A percentile compares a stretch with the other conserved stretches of the same genome.
Conservation (phyloP, 2,329 filamentous ascomycete species). For the Xylariales sp. region DNA sequence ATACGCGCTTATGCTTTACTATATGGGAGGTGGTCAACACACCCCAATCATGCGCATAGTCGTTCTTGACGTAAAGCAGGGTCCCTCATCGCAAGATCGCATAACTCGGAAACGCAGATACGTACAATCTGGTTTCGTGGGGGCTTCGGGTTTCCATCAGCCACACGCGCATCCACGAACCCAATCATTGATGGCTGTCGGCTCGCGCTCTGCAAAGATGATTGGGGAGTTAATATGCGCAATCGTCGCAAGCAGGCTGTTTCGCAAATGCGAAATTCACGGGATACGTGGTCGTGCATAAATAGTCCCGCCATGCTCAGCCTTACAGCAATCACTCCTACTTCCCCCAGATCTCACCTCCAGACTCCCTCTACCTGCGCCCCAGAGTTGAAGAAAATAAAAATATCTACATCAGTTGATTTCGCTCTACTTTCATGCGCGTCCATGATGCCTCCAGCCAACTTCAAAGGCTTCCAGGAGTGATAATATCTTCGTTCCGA, state of each 20-base stretch:
- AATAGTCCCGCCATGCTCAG: slow-evolving; percentile 5
- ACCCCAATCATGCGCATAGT: too few species aligned
- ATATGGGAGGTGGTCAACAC: too few species aligned
- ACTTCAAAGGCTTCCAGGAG: slow-evolving; percentile 1
- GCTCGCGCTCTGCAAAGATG: slow-evolving; percentile 6
- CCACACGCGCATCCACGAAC: too few species aligned
- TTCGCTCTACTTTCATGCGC: neutral
- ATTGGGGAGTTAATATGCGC: slow-evolving; percentile 7
- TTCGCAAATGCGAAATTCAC: slow-evolving; percentile 9
- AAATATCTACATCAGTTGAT: neutral
- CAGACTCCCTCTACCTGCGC: neutral
- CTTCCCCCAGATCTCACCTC: neutral
- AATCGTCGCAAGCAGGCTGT: slow-evolving; percentile 4
- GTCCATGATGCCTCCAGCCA: slow-evolving; percentile 3
- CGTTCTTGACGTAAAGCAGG: too few species aligned
- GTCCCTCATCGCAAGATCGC: too few species aligned
- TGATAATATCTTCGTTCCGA: neutral
- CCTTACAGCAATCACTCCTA: neutral
- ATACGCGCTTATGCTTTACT: too few species aligned
- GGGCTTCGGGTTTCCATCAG: too few species aligned
- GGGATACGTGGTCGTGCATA: slow-evolving; percentile 8
- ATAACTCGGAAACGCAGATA: too few species aligned
- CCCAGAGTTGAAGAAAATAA: neutral
- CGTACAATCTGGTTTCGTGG: too few species aligned
- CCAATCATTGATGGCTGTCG: slow-evolving; percentile 5